Evolutionary conservation across 2,329 filamentous ascomycete genomes (phyloP).

Genomic region (Verticillium alfalfae): DNA sequence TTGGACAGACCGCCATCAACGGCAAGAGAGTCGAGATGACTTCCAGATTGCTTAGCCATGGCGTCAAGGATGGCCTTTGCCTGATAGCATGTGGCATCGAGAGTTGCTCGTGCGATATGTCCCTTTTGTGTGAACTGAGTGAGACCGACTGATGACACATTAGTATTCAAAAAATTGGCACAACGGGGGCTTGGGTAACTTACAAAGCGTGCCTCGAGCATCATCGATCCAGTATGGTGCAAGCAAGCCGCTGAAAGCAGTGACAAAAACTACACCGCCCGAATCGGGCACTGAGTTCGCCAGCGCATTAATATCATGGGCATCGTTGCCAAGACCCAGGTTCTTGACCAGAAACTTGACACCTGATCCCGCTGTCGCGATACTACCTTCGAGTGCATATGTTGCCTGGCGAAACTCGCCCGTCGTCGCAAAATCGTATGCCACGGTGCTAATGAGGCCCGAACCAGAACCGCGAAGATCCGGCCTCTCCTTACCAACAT

Average conservation of each 20-base stretch:
- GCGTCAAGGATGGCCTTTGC: conserved; percentile 87
- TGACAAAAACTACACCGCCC: conserved; percentile 81
- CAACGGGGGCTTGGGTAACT: conserved; percentile 20
- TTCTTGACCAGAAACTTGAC: conserved; percentile 70
- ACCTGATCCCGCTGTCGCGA: conserved; percentile 68
- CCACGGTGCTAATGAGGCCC: conserved; percentile 80
- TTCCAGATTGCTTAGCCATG: conserved; percentile 81
- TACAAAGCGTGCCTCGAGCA: conserved; percentile 79
- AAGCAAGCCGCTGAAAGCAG: conserved; percentile 85
- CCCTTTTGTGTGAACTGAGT: conserved; percentile 80
- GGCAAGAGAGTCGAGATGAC: conserved; percentile 67
- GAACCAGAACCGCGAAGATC: conserved; percentile 28
- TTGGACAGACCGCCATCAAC: conserved; percentile 90
- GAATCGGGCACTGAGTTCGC: conserved; percentile 59
- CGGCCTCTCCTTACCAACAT: conserved; percentile 67
- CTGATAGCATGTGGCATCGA: conserved; percentile 89
- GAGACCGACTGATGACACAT: conserved; percentile 55
- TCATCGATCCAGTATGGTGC: conserved; percentile 95
- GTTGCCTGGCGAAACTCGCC: conserved; percentile 53
- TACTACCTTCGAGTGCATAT: conserved; percentile 80
- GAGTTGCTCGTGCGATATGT: conserved; percentile 82
- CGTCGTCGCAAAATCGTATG: conserved; percentile 60
- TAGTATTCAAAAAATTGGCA: too few relatives aligned
- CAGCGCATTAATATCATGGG: conserved; percentile 43
- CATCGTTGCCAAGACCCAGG: conserved; percentile 50